Evolutionary conservation across 345 rosid species (phyloP).

Genomic region (Citrus maxima): DNA sequence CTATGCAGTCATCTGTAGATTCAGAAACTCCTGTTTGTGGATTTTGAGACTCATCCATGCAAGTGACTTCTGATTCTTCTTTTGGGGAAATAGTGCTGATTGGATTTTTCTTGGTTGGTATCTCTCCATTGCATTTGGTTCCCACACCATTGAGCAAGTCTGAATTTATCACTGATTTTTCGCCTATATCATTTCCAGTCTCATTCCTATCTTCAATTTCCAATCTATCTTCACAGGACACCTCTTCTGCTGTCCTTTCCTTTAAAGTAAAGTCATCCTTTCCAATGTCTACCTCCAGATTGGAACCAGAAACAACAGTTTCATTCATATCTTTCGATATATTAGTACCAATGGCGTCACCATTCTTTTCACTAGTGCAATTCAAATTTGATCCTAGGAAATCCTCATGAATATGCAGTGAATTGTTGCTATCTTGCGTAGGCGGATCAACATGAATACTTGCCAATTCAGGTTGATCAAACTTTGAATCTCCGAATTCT

Average conservation of each 20-base stretch:
- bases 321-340: not conserved
- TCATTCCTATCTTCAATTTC: slow-evolving; percentile 12
- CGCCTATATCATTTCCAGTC: not conserved
- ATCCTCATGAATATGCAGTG: not conserved
- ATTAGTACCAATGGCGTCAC: slow-evolving; percentile 1
- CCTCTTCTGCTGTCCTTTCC: slow-evolving; percentile 7
- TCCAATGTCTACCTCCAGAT: slow-evolving; percentile 1
- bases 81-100: slow-evolving; percentile 5
- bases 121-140: slow-evolving; percentile 15
- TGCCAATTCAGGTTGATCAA: slow-evolving; percentile 11
- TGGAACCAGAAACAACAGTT: slow-evolving; percentile 10
- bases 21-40: slow-evolving; percentile 5
- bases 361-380: slow-evolving; percentile 16
- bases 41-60: not conserved
- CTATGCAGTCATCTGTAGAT: slow-evolving; percentile 15
- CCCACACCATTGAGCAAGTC: slow-evolving; percentile 4
- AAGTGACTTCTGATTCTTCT: slow-evolving; percentile 13
- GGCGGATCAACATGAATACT: not conserved
- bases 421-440: slow-evolving; percentile 3
- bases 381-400: slow-evolving; percentile 14
- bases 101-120: slow-evolving; percentile 7
- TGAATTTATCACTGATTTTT: not conserved
- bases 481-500: slow-evolving; percentile 12
- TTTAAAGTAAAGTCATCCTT: not conserved
- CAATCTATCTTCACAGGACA: slow-evolving; percentile 12